Conservation (phyloP, 163 green algal species). For the Chloromonas sp. region DNA sequence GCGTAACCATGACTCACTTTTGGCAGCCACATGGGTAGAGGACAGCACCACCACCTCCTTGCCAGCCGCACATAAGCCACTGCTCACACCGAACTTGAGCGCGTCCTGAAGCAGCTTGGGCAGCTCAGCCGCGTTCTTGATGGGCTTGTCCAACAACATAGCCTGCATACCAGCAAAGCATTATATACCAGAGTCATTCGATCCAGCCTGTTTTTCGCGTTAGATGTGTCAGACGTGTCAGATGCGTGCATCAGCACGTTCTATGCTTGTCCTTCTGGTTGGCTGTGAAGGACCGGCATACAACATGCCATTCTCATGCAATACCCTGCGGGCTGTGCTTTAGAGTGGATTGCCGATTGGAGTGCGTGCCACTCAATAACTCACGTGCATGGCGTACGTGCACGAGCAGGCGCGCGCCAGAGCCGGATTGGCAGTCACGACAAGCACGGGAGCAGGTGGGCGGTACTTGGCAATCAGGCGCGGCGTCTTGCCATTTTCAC, state of each 20-base stretch:
- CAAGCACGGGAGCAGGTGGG: conserved; percentile 49
- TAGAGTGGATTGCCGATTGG: no score
- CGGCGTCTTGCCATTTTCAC: conserved; percentile 48
- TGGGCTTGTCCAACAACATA: conserved; percentile 35
- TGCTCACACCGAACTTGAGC: conserved; percentile 41
- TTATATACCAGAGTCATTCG: not conserved
- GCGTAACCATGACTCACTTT: no score
- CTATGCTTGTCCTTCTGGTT: no score
- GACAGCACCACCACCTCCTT: conserved; percentile 54
- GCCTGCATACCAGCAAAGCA: conserved; percentile 9
- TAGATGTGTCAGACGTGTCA: no score
- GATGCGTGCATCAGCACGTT: no score
- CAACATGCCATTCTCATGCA: no score
- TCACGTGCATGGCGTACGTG: conserved; percentile 31
- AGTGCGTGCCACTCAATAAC: not conserved
- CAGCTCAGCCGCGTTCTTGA: conserved; percentile 23
- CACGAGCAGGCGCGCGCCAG: conserved; percentile 34
- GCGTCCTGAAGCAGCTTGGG: conserved; percentile 18
- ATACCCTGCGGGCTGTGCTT: no score
- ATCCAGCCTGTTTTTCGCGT: no score
- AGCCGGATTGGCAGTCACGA: conserved; percentile 44
- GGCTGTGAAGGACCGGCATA: no score
- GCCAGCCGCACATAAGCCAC: conserved; percentile 44
- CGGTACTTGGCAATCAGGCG: conserved; percentile 59
- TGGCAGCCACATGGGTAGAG: conserved; percentile 21